Evolutionary conservation across 2,329 filamentous ascomycete species (phyloP).

Genomic region (Tolypocladium amazonense): DNA sequence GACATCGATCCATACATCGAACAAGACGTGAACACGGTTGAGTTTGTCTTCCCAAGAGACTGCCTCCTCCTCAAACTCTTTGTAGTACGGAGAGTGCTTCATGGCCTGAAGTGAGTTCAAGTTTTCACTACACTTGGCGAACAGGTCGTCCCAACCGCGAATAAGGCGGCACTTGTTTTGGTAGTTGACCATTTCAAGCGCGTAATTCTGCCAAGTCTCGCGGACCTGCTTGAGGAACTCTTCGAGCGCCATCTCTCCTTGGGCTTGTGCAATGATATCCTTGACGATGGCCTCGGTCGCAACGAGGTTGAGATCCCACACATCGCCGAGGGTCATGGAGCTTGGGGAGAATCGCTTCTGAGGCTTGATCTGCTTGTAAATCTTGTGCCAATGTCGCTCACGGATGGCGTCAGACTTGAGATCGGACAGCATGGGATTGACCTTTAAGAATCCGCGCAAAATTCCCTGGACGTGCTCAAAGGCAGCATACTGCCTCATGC

Average conservation of each 20-base stretch:
- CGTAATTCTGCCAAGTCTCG: conserved; percentile 93
- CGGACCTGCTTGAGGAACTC: conserved; percentile 95
- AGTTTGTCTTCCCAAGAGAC: conserved; percentile 96
- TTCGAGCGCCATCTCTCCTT: conserved; percentile 96
- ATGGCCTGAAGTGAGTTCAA: conserved; percentile 96
- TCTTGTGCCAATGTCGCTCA: conserved; percentile 94
- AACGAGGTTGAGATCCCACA: conserved; percentile 92
- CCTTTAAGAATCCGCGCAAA: conserved; percentile 78
- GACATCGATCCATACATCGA: conserved; percentile 99
- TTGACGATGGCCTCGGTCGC: conserved; percentile 80
- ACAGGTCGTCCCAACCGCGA: conserved; percentile 94
- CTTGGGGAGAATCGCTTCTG: conserved; percentile 89
- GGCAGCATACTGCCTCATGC: conserved; percentile 98
- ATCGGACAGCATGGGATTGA: conserved; percentile 78
- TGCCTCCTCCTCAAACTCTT: conserved; percentile 97
- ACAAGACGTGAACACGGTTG: conserved; percentile 92
- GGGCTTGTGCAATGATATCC: conserved; percentile 89
- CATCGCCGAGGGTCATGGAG: conserved; percentile 93
- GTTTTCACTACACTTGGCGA: conserved; percentile 97
- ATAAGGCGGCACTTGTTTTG: conserved; percentile 98
- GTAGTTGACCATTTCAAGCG: conserved; percentile 89
- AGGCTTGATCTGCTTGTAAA: conserved; percentile 91
- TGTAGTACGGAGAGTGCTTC: conserved; percentile 98
- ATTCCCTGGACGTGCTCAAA: conserved; percentile 97
- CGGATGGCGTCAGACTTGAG: conserved; percentile 94